A percentile compares a stretch with the other conserved stretches of the same genome.
Conservation (phyloP, 2,329 filamentous ascomycete genomes). For the Diaporthe longicolla region DNA sequence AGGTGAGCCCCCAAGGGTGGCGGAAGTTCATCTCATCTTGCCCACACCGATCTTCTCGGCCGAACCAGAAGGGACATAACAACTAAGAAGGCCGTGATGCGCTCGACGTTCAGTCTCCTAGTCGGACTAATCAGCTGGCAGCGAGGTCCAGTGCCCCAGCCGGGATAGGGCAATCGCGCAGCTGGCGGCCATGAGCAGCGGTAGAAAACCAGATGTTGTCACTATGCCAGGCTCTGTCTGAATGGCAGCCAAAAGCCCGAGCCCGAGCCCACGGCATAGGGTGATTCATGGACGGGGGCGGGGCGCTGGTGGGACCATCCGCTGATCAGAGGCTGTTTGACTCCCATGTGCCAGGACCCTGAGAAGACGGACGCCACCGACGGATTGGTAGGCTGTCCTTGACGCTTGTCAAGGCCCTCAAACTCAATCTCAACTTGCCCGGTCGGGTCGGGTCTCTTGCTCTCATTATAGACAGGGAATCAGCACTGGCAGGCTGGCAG, state of each 20-base stretch:
- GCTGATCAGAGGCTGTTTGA: constrained; percentile 14
- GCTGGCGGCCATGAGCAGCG: constrained; percentile 11
- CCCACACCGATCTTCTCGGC: not conserved
- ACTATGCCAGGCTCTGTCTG: not conserved
- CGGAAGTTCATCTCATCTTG: constrained; percentile 26
- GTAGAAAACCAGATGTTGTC: not conserved
- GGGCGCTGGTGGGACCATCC: constrained; percentile 18
- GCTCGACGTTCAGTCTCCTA: not conserved
- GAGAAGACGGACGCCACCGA: not conserved
- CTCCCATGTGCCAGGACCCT: constrained; percentile 29
- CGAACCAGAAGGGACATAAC: not conserved
- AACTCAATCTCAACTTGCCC: constrained; percentile 19
- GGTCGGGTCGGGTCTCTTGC: not conserved
- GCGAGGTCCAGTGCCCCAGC: not conserved
- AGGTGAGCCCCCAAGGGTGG: not conserved
- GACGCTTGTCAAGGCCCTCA: constrained; percentile 25
- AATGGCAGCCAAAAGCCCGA: constrained; percentile 9
- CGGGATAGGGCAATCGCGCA: not conserved
- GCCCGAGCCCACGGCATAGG: too few relatives aligned
- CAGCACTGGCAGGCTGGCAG: not conserved
- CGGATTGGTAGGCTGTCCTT: constrained; percentile 20
- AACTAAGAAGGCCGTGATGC: not conserved
- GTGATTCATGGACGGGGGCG: not conserved
- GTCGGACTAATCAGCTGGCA: not conserved
- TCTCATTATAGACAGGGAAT: constrained; percentile 27